These are phyloP conservation scores for Nicotiana obtusifolia DNA, from an alignment of 257 asterid genomes.

Conservation along the genomic window DNA sequence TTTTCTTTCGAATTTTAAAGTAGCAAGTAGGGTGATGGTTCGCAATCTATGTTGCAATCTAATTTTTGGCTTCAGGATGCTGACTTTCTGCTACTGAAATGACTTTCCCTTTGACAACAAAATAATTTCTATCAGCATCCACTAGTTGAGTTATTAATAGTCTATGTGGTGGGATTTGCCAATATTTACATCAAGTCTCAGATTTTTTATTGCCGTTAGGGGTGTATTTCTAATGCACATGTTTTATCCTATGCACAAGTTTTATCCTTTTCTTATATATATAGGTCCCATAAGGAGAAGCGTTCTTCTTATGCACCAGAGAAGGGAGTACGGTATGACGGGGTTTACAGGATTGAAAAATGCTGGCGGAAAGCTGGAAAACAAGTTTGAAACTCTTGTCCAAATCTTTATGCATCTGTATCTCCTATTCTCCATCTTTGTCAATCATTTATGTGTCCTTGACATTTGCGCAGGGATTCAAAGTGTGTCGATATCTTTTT, in stretches of 20 bases:
- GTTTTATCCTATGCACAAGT: neutral
- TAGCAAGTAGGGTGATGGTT: neutral
- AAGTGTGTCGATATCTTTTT: constrained; percentile 83
- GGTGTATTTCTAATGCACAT: neutral
- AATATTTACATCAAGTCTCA: neutral
- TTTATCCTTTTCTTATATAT: neutral
- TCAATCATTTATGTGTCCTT: constrained; percentile 12
- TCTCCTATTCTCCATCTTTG: constrained; percentile 2
- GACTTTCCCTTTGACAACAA: neutral
- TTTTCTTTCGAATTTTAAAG: neutral
- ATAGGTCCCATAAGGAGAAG: constrained; percentile 81
- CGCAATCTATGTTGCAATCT: neutral
- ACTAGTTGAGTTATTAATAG: neutral
- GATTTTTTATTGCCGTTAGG: neutral
- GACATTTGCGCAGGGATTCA: constrained; percentile 45
- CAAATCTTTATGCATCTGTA: neutral
- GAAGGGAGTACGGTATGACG: constrained; percentile 83
- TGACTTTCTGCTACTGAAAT: neutral
- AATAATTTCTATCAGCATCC: neutral
- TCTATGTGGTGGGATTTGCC: neutral
- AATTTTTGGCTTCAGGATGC: neutral
- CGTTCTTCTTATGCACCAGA: constrained; percentile 81
- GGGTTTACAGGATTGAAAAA: constrained; percentile 84
- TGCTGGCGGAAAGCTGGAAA: constrained; percentile 85
- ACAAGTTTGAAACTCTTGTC: constrained; percentile 34